Base-by-base conservation (phyloP, 164 flowering plant species). In the Magnolia changhungtana region DNA sequence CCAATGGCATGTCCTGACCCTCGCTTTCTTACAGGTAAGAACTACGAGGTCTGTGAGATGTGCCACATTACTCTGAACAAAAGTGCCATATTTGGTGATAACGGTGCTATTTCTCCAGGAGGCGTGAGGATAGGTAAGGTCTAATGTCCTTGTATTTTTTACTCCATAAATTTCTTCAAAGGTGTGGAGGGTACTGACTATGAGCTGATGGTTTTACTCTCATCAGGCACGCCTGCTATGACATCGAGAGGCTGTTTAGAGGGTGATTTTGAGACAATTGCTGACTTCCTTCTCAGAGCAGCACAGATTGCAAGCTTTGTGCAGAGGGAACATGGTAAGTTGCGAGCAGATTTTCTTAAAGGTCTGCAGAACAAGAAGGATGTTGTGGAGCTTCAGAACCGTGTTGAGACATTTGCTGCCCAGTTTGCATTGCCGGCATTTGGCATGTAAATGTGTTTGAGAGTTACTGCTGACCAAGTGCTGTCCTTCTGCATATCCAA, bases 191-290 rank as follows among this genome's bases (percentile, higher is more conserved):
- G 16, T 11, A 16, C 1, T 55, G 61, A 55, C 18, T 55, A 16
- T 55, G 61, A 55, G 18, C 9, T 55, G 13, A 20, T 77, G n/a
- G 21, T 72, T 29, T 72, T 27, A 19, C 37, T 20, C 9, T 55
- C 9, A 23, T 65, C 83, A 93, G 98, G 98, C 72, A 89, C 98
- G 23, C 96, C 97, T 75, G 98, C 97, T 31, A 95, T 95, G 99
- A 93, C 99, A 65, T 74, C 99, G 27, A 87, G 99, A 89, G 98
- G 98, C 58, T 93, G 97, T 77, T 5, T 95, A 19, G 98, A 95
- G 84, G 72, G 88, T 63, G 98, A 95, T 87, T 95, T 93, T 73
- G 98, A 89, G 85, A 88, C 82, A 7, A 93, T 95, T 65, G 98
- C 97, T 0, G 97, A 91, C 71, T 93, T 93, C 79, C 97, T 95